Base-by-base conservation (phyloP, 1,284 basidiomycete genomes). In the Malassezia psittaci region DNA sequence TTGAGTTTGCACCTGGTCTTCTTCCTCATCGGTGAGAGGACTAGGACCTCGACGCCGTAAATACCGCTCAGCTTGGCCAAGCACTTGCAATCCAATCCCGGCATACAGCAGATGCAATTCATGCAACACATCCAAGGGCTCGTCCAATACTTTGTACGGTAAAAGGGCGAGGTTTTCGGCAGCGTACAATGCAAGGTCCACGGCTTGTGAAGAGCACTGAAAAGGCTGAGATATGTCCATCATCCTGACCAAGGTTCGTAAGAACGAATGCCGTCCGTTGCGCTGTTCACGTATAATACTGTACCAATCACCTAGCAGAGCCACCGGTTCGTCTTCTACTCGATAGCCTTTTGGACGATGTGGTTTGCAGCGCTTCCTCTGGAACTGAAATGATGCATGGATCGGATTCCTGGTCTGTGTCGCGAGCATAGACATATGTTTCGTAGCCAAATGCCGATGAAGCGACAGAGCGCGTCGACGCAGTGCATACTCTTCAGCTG, bases 81-180 rank as follows among this genome's bases (percentile, higher is more conserved):
- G 19, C 11, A 93, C 76, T 64, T 90, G 88, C 78, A 85, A 83
- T 19, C 90, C 90, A 2, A 84, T 82, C 0, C 86, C 87, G 0
- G 90, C 90, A 37, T 96, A 78, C 10, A 88, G 81, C 11, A 81
- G 79, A 4, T 87, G 90, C 45, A 96, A 80, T 51, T 83, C 81
- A 62, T 85, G 85, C 66, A 96, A 82, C 16, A 96, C 83, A 0
- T 85, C 82, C 54, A 96, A 79, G 3, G 86, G 83, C 77, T 98
- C 94, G 73, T 99, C 94, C 68, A 86, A 84, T 0, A 87, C 86
- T 77, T 90, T 94, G 79, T 91, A 96, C 46, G 96, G 90, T 55
- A 99, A 82, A 1, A 84, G 79, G 0, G 89, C 82, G 55, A 98
- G 84, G 69, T 94, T 96, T 75, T 98, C 94, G 0, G 88, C 86